Conservation (phyloP, 2,329 filamentous ascomycete genomes). For the Penicillium occitanis region DNA sequence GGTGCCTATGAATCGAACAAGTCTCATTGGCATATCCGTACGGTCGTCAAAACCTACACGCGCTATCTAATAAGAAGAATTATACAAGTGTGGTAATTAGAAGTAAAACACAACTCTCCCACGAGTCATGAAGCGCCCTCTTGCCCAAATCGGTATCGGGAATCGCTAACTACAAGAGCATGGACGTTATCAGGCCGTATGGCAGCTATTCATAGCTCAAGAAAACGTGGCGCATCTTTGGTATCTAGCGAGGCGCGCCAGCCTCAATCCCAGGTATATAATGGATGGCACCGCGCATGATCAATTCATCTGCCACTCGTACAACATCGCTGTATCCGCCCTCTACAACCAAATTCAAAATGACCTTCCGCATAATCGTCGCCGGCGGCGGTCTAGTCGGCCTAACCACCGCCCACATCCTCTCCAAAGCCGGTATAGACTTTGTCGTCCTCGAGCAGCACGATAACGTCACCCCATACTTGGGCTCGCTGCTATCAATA, state of each 20-base stretch:
- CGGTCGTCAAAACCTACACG: not conserved
- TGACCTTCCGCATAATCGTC: constrained; percentile 42
- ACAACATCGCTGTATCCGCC: not conserved
- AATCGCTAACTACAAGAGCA: not conserved
- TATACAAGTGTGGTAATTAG: too few species aligned
- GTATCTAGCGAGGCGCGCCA: not conserved
- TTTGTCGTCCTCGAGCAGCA: constrained; percentile 51
- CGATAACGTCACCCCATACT: constrained; percentile 34
- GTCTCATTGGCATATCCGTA: not conserved
- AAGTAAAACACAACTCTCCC: not conserved
- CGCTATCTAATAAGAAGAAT: not conserved
- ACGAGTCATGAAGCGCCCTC: not conserved
- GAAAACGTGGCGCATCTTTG: not conserved
- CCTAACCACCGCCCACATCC: constrained; percentile 46
- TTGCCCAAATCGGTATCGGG: not conserved
- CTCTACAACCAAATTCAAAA: not conserved
- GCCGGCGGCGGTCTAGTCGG: constrained; percentile 51
- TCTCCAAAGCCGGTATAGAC: constrained; percentile 48
- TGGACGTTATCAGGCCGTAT: not conserved
- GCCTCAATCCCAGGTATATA: not conserved
- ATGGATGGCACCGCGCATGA: not conserved
- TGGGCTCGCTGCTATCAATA: constrained; percentile 51
- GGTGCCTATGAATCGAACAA: not conserved
- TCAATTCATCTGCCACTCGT: not conserved
- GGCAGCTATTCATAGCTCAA: not conserved